Evolutionary conservation across 441 rosid species (phyloP), one percentile per base, ranked within the genome.

Genomic region (Bruguiera hainesii): DNA sequence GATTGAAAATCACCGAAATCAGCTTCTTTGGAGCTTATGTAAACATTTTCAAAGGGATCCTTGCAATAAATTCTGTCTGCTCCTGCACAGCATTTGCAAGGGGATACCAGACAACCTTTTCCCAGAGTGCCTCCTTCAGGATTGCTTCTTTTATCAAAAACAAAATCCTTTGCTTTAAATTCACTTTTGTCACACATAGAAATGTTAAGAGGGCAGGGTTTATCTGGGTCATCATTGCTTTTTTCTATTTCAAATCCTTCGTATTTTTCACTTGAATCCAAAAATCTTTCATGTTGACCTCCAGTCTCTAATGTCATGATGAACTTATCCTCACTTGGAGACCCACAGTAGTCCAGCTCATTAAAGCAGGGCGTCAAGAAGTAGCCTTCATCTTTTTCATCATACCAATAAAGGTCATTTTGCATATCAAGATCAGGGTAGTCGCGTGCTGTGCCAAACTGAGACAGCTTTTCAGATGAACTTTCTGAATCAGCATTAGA

Each of bases 391-490:
- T 87, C 95, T 71, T 83, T 84, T 46, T 85, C 92, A 48, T 87
- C 87, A 5, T 81, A 71, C 77, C 84, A 82, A 70, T 72, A 79
- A 31, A 81, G 68, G 79, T 87, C 96, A 66, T 83, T 84, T 79
- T 85, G 90, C 81, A 81, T 70, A 57, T 85, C 90, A 5, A 73
- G 73, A 76, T 85, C 97, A 1, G 82, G 83, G 67, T 90, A 90
- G 33, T 89, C 83, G 0, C 96, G 90, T 20, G 98, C 96, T 0
- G 98, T 91, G 16, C 89, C 96, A 61, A 94, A 94, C 50, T 91
- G 89, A 68, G 98, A 87, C 77, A 86, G 75, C 20, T 84, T 75
- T 71, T 84, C 97, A 0, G 98, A 89, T 25, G 98, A 84, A 63
- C 87, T 70, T 46, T 84, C 87, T 6, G 90, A 87, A 73, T 81